Percentiles rank a stretch among this genome's conserved stretches.
Evolutionary conservation across 148 eudicot genomes (phyloP).

Genomic region (Rhododendron simsii): DNA sequence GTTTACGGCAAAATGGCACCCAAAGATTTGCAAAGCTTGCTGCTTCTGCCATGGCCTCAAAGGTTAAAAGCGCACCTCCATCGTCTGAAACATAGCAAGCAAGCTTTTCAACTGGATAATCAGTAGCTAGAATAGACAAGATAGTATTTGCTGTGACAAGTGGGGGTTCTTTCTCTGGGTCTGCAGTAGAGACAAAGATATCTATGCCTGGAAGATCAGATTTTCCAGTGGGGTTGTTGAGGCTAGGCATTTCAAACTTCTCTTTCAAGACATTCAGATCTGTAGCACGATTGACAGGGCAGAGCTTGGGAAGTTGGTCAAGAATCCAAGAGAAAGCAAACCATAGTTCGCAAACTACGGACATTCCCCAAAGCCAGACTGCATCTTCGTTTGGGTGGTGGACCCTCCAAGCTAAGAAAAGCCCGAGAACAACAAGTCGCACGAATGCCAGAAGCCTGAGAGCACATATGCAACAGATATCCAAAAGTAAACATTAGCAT

Average conservation of each 20-base stretch:
- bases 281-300: constrained; percentile 89
- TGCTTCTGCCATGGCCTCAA: constrained; percentile 98
- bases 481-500: background rate
- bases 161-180: constrained; percentile 97
- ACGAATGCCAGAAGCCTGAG: constrained; percentile 66
- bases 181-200: constrained; percentile 91
- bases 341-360: constrained; percentile 93
- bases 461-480: constrained; percentile 6
- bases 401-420: constrained; percentile 79
- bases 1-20: constrained; percentile 96
- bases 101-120: constrained; percentile 92
- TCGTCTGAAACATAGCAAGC: constrained; percentile 95
- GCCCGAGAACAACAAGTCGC: constrained; percentile 62
- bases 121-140: constrained; percentile 76
- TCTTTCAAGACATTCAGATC: constrained; percentile 82
- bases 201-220: constrained; percentile 92
- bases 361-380: constrained; percentile 94
- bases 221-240: constrained; percentile 76
- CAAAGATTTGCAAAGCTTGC: constrained; percentile 84
- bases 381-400: constrained; percentile 79
- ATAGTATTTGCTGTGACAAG: constrained; percentile 92
- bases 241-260: constrained; percentile 72
- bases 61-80: constrained; percentile 91
- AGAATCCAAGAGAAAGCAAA: constrained; percentile 96
- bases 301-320: constrained; percentile 83